Base-by-base conservation (phyloP, 768 basidiomycete genomes). In the Neoboletus brunneissimus region DNA sequence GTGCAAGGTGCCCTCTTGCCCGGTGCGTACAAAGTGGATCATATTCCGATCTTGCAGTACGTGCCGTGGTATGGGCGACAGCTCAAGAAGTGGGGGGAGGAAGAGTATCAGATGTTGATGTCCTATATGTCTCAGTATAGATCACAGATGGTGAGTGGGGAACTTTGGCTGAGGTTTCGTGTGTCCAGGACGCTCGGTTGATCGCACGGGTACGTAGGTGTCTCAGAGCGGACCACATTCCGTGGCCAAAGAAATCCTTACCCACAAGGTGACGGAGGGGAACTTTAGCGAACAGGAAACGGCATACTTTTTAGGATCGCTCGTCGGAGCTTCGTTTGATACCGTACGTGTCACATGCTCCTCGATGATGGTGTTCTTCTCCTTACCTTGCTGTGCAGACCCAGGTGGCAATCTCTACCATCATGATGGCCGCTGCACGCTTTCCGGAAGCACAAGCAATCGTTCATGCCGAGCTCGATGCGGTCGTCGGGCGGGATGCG, bases 51-150 rank as follows among this genome's bases (percentile, higher is more conserved):
- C 43, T 60, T 77, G 25, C 57, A 54, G 20, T 83, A 81, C 58
- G 62, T 88, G n/a, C 86, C 87, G 1, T 82, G 81, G n/a, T 86
- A 86, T 61, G 74, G 83, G 1, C 73, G 76, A 16, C 79, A 83
- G 51, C 73, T 88, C 7, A 76, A 76, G 55, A 71, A 75, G 2
- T 84, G 82, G 38, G 84, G 86, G 45, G 59, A 65, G 2, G 80
- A 84, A 55, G 85, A 87, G 57, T 72, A 83, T 0, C 60, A 57
- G 0, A 65, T 85, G 29, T 81, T 85, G 66, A 80, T 74, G 55
- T 66, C 71, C 0, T 80, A 81, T 35, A 67, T 85, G 11, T 62
- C 69, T 20, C 72, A 69, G 41, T 81, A 84, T 5, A 75, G 74
- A 45, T 67, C 67, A 1, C 74, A 76, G 51, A 72, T 82, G 64